Percentiles rank a stretch among this genome's conserved stretches.
phyloP scores from a whole-genome alignment of 257 asterid genomes.

The Rubia yunnanensis region DNA sequence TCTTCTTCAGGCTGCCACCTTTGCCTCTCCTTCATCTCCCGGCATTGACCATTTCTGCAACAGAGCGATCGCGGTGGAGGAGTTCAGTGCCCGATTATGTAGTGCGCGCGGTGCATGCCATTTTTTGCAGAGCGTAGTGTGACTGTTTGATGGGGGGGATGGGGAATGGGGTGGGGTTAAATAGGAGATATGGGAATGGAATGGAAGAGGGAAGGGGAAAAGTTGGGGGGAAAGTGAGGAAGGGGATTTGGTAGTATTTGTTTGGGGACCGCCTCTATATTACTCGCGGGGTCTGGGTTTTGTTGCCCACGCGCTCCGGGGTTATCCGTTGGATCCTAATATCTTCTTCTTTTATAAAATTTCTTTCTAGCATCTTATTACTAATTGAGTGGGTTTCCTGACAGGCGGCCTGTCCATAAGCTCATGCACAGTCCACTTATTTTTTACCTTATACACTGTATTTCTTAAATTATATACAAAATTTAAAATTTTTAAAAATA shows the following conservation, averaged over 20 bases:
- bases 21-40: slow-evolving; percentile 73
- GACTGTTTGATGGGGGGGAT: not conserved
- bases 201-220: not conserved
- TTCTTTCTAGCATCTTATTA: no score
- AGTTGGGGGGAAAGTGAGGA: not conserved
- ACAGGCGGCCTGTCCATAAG: no score
- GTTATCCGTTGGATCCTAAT: no score
- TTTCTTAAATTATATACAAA: no score
- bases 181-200: not conserved
- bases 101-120: not conserved
- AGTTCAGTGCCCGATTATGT: no score
- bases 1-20: slow-evolving; percentile 88
- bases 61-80: not conserved
- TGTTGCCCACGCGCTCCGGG: not conserved
- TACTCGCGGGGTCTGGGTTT: not conserved
- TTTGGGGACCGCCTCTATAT: not conserved
- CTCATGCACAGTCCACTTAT: no score
- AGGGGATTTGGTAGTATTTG: no score
- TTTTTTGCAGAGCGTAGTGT: not conserved
- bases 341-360: no score
- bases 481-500: no score
- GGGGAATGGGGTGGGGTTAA: not conserved
- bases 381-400: no score
- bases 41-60: slow-evolving; percentile 10
- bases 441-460: no score